phyloP scores from a whole-genome alignment of 1,139 yeast species.

The Geotrichum klebahnii region DNA sequence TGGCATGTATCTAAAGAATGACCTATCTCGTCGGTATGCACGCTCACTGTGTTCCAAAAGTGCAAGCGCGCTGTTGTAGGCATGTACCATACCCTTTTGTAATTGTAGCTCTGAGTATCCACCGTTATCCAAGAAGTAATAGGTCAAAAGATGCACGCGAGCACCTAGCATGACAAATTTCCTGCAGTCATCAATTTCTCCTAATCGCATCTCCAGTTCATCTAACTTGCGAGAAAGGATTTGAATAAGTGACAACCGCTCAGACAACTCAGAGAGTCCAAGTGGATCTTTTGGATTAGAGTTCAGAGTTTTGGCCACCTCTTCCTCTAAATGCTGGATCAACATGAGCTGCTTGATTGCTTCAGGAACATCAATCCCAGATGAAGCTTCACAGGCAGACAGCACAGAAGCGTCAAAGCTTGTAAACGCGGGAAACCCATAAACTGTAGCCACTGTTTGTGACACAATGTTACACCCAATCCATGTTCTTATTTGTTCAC shows the following conservation, averaged over 20 bases:
- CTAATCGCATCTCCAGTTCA: constrained; percentile 59
- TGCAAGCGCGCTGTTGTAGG: constrained; percentile 74
- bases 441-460: constrained; percentile 83
- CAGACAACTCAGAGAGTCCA: constrained; percentile 60
- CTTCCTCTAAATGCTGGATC: constrained; percentile 81
- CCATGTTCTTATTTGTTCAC: constrained; percentile 88
- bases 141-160: constrained; percentile 72
- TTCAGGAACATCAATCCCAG: constrained; percentile 50
- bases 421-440: constrained; percentile 91
- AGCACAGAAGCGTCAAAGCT: constrained; percentile 74
- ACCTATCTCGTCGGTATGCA: constrained; percentile 56
- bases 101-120: constrained; percentile 56
- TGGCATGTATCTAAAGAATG: constrained; percentile 73
- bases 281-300: constrained; percentile 65
- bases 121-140: constrained; percentile 65
- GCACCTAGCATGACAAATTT: constrained; percentile 66
- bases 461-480: constrained; percentile 85
- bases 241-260: constrained; percentile 68
- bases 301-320: constrained; percentile 71
- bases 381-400: constrained; percentile 47
- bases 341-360: constrained; percentile 70
- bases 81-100: constrained; percentile 67
- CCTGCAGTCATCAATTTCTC: constrained; percentile 59
- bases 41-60: constrained; percentile 62
- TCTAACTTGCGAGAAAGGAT: constrained; percentile 68